Evolutionary conservation across 148 eudicot species (phyloP).

Genomic region (Dysphania ambrosioides): DNA sequence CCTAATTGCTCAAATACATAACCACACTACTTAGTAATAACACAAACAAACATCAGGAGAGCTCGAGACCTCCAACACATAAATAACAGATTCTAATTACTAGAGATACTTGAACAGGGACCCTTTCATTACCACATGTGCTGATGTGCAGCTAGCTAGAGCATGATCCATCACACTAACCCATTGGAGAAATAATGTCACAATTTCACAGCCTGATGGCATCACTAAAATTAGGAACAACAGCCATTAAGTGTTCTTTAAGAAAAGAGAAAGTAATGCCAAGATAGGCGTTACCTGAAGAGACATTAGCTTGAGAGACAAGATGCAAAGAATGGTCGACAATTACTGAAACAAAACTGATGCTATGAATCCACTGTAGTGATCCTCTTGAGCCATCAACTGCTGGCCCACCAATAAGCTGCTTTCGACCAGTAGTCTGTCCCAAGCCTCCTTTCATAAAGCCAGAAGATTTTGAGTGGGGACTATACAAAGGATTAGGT

Average conservation of each 20-base stretch:
- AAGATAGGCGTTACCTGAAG: constrained; percentile 47
- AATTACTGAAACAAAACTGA: constrained; percentile 75
- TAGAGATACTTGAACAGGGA: not conserved
- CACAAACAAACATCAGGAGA: not conserved
- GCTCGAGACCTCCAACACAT: not conserved
- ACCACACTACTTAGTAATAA: not conserved
- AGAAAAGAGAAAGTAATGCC: not conserved
- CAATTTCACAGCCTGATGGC: not conserved
- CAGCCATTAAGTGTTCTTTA: not conserved
- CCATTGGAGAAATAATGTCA: not conserved
- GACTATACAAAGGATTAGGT: constrained; percentile 64
- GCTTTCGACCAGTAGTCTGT: constrained; percentile 68
- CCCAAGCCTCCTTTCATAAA: constrained; percentile 80
- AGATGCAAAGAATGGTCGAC: constrained; percentile 84
- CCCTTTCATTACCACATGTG: too few species aligned
- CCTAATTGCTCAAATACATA: not conserved
- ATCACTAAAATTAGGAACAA: not conserved
- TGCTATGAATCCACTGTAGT: constrained; percentile 89
- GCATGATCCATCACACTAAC: not conserved
- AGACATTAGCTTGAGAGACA: constrained; percentile 72
- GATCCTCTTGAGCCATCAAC: constrained; percentile 75
- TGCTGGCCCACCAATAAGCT: constrained; percentile 62
- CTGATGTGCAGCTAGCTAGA: not conserved
- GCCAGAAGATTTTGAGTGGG: constrained; percentile 68
- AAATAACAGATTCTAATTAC: not conserved